Evolutionary conservation across 2,329 filamentous ascomycete genomes (phyloP).

Genomic region (Penicillium capsulatum): DNA sequence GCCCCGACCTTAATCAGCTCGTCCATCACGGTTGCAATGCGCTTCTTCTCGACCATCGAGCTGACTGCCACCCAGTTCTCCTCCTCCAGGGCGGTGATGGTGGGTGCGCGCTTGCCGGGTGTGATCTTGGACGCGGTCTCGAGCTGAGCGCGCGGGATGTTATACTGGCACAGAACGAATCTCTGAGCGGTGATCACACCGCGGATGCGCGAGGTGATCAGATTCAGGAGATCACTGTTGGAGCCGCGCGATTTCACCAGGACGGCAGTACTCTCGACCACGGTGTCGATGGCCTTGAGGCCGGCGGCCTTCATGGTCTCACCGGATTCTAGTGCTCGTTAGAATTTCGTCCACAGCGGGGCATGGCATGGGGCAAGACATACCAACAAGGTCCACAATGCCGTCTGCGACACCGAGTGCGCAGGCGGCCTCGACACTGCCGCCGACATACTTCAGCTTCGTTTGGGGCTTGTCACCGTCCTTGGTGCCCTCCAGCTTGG

Average conservation of each 20-base stretch:
- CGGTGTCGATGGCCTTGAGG: slow-evolving; percentile 88
- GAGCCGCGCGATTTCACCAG: slow-evolving; percentile 86
- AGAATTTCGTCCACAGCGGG: too few relatives aligned
- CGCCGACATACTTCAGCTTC: slow-evolving; percentile 88
- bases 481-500: slow-evolving; percentile 59
- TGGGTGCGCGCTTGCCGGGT: slow-evolving; percentile 89
- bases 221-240: slow-evolving; percentile 73
- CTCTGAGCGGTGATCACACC: slow-evolving; percentile 94
- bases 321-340: slow-evolving; percentile 67
- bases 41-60: slow-evolving; percentile 87
- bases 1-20: slow-evolving; percentile 71
- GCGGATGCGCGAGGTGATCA: slow-evolving; percentile 80
- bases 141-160: slow-evolving; percentile 70
- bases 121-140: slow-evolving; percentile 69
- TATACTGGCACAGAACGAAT: slow-evolving; percentile 95
- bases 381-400: slow-evolving; percentile 94
- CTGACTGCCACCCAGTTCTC: slow-evolving; percentile 92
- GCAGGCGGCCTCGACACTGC: slow-evolving; percentile 95
- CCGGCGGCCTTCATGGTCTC: slow-evolving; percentile 98
- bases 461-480: slow-evolving; percentile 56
- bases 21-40: slow-evolving; percentile 83
- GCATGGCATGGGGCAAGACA: slow-evolving; percentile 36
- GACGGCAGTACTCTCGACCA: slow-evolving; percentile 80
- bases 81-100: slow-evolving; percentile 82
- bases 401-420: slow-evolving; percentile 93